Evolutionary conservation across 1,284 basidiomycete species (phyloP).

Genomic region (Earliella scabrosa): DNA sequence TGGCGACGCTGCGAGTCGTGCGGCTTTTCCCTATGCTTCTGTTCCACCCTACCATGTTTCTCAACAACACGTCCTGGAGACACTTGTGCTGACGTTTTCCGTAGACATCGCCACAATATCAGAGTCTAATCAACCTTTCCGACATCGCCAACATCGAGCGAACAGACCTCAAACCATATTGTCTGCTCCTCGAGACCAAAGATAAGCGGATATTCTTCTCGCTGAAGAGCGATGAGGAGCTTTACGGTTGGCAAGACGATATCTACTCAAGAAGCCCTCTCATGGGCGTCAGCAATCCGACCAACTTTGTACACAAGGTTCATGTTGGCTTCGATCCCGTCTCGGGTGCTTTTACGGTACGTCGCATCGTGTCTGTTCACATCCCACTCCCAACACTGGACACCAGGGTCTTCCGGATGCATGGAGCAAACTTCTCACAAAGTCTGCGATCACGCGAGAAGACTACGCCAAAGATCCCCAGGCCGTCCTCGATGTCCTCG

Average conservation of each 20-base stretch:
- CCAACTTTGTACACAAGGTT: conserved; percentile 97
- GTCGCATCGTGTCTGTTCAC: conserved; percentile 28
- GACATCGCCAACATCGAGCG: conserved; percentile 90
- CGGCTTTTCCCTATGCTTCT: too few relatives aligned
- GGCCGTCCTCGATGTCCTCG: conserved; percentile 95
- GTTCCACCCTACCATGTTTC: too few relatives aligned
- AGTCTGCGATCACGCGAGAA: conserved; percentile 96
- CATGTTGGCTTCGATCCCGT: conserved; percentile 98
- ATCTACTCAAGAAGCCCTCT: conserved; percentile 92
- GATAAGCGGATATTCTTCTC: conserved; percentile 81
- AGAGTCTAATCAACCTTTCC: conserved; percentile 70
- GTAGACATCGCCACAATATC: conserved; percentile 56
- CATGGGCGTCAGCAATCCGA: conserved; percentile 93
- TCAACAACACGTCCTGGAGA: too few relatives aligned
- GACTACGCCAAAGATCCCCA: conserved; percentile 98
- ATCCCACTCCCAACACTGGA: neutral
- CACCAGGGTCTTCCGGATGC: conserved; percentile 91
- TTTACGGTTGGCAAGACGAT: conserved; percentile 97
- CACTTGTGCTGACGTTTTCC: conserved; percentile 1
- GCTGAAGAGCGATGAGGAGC: conserved; percentile 92
- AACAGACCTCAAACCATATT: conserved; percentile 93
- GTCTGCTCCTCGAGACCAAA: conserved; percentile 84
- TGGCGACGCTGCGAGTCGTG: too few relatives aligned
- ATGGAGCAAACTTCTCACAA: conserved; percentile 95
- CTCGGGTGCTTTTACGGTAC: conserved; percentile 90